phyloP scores from a whole-genome alignment of 768 basidiomycete species.

The Phlegmacium glaucopus region DNA sequence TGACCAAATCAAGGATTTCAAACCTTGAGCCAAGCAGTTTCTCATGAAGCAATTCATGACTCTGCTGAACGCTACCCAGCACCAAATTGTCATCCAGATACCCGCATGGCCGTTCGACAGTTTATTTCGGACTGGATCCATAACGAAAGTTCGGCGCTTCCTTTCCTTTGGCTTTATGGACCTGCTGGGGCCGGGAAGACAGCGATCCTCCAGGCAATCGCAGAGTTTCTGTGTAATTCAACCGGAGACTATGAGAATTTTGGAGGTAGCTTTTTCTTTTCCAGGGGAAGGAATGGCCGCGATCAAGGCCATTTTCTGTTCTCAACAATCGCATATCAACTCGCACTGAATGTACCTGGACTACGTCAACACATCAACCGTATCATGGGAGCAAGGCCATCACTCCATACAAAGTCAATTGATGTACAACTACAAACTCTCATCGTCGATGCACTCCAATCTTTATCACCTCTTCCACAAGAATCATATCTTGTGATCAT shows the following conservation, averaged over 20 bases:
- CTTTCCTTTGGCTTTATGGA: conserved; percentile 17
- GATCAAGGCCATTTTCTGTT: conserved; percentile 4
- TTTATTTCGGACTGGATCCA: no score
- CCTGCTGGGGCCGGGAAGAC: conserved; percentile 25
- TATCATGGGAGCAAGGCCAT: not conserved
- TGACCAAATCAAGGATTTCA: no score
- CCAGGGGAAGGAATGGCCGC: conserved; percentile 3
- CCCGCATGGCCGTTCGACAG: conserved; percentile 10
- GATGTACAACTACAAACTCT: conserved; percentile 6
- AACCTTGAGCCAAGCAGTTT: not conserved
- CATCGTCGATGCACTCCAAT: conserved; percentile 4
- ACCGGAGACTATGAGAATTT: not conserved
- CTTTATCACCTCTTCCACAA: not conserved
- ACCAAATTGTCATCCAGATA: conserved; percentile 14
- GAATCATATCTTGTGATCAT: conserved; percentile 3
- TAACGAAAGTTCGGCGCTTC: no score
- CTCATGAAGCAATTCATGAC: conserved; percentile 4
- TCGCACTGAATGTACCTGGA: conserved; percentile 8
- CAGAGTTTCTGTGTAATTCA: conserved; percentile 2
- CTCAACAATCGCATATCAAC: conserved; percentile 20
- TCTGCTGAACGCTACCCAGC: conserved; percentile 4
- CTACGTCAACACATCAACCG: not conserved
- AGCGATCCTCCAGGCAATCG: conserved; percentile 23
- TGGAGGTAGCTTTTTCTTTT: conserved; percentile 12
- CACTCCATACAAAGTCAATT: conserved; percentile 5